phyloP scores from a whole-genome alignment of 2,329 filamentous ascomycete species.

The Chrysosphaeria jannelii region DNA sequence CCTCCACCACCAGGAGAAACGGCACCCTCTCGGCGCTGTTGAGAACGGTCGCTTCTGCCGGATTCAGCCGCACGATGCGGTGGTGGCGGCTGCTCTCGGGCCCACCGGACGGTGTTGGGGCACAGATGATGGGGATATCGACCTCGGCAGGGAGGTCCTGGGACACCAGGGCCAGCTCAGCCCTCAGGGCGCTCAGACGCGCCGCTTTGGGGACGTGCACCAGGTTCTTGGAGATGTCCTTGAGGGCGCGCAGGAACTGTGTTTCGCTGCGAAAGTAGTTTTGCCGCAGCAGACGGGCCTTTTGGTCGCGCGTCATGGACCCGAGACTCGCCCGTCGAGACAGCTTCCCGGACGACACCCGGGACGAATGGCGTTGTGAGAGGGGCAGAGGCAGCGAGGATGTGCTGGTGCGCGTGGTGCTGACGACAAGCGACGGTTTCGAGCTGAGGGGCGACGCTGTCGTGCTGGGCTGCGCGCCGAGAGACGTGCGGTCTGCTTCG shows the following conservation, averaged over 20 bases:
- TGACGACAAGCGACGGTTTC: constrained; percentile 19
- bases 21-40: constrained; percentile 73
- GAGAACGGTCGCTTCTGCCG: constrained; percentile 54
- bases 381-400: too few species aligned
- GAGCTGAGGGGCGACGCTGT: constrained; percentile 13
- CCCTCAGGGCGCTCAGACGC: constrained; percentile 49
- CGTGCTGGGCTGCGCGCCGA: constrained; percentile 11
- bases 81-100: constrained; percentile 51
- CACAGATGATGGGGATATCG: constrained; percentile 57
- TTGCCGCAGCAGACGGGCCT: constrained; percentile 40
- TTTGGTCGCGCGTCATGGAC: constrained; percentile 33
- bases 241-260: constrained; percentile 49
- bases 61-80: constrained; percentile 56
- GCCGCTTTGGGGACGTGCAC: constrained; percentile 59
- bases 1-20: constrained; percentile 60
- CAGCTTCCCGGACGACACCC: too few species aligned
- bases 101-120: constrained; percentile 42
- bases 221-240: constrained; percentile 61
- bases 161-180: constrained; percentile 51
- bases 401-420: constrained; percentile 26
- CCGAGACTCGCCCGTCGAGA: constrained; percentile 25
- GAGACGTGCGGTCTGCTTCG: too few species aligned
- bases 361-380: too few species aligned
- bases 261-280: constrained; percentile 66
- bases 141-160: constrained; percentile 61